Conservation (phyloP, 208 protist genomes). For the Acanthamoeba culbertsoni region DNA sequence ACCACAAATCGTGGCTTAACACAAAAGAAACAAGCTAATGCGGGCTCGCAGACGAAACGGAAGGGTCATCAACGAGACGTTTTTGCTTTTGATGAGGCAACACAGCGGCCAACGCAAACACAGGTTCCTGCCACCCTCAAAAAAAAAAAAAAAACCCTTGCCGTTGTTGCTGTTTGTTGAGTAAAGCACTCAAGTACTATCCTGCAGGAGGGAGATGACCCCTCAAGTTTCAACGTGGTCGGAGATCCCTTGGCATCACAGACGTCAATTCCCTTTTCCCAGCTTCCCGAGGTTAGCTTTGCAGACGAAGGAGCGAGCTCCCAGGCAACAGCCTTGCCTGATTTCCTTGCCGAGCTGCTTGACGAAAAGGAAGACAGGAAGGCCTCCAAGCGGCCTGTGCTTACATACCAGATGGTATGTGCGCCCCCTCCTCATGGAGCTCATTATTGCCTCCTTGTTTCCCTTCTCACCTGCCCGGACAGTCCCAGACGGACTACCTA, state of each 20-base stretch:
- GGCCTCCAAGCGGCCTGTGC: neutral
- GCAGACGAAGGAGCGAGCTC: neutral
- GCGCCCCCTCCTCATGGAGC: neutral
- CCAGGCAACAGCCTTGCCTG: neutral
- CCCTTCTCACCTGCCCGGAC: neutral
- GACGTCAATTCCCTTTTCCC: neutral
- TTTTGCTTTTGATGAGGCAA: neutral
- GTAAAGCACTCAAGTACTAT: neutral
- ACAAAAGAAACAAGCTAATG: neutral
- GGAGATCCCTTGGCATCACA: slow-evolving; percentile 1
- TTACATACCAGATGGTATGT: neutral
- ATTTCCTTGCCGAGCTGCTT: neutral
- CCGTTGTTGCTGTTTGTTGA: neutral
- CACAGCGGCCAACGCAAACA: neutral
- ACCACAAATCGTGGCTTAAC: neutral
- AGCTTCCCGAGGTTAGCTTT: neutral
- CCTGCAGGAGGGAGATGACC: neutral
- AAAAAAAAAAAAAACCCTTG: neutral
- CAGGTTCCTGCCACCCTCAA: neutral
- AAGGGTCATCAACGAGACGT: neutral
- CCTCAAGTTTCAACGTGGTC: neutral
- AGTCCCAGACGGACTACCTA: slow-evolving; percentile 1
- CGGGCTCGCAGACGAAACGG: neutral
- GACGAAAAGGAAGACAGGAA: neutral
- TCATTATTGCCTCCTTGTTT: neutral